Conservation (phyloP, 2,329 filamentous ascomycete species). For the Tolypocladium ophioglossoides region DNA sequence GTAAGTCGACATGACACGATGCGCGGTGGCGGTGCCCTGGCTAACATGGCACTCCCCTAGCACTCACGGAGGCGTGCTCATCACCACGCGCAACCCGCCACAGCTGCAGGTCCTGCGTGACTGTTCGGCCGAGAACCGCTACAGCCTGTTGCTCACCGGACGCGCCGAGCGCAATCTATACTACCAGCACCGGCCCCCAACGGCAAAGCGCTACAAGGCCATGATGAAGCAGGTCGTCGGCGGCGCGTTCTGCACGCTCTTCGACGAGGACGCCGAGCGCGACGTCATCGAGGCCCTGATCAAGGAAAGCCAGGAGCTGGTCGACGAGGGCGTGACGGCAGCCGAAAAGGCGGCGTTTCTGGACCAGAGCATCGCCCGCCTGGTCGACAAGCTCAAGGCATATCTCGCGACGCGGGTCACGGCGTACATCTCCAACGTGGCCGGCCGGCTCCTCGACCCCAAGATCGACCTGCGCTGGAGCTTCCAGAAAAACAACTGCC, state of each 20-base stretch:
- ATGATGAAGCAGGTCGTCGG: slow-evolving; percentile 31
- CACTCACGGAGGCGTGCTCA: slow-evolving; percentile 12
- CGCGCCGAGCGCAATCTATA: slow-evolving; percentile 7
- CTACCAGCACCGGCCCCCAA: slow-evolving; percentile 6
- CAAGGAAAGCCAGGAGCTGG: slow-evolving; percentile 9
- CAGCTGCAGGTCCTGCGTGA: slow-evolving; percentile 12
- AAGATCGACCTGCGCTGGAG: slow-evolving; percentile 19
- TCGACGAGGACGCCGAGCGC: slow-evolving; percentile 12
- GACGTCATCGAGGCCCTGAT: slow-evolving; percentile 17
- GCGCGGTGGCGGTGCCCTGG: no score
- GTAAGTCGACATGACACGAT: slow-evolving; percentile 14
- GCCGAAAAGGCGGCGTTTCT: slow-evolving; percentile 7
- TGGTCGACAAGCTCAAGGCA: slow-evolving; percentile 11
- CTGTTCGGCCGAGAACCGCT: slow-evolving; percentile 8
- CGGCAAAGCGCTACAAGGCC: slow-evolving; percentile 22
- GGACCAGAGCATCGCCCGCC: slow-evolving; percentile 2
- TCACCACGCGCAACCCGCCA: slow-evolving; percentile 15
- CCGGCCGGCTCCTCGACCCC: slow-evolving; percentile 15
- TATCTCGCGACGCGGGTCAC: slow-evolving; percentile 13
- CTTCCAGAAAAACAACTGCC: slow-evolving; percentile 23
- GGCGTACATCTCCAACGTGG: slow-evolving; percentile 20
- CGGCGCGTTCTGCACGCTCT: slow-evolving; percentile 19
- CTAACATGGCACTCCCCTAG: slow-evolving; percentile 2
- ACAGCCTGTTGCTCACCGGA: slow-evolving; percentile 11
- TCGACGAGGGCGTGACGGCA: slow-evolving; percentile 10